Evolutionary conservation across 257 asterid genomes (phyloP), one percentile per base, ranked within the genome.

Genomic region (Solanum paucissectum): DNA sequence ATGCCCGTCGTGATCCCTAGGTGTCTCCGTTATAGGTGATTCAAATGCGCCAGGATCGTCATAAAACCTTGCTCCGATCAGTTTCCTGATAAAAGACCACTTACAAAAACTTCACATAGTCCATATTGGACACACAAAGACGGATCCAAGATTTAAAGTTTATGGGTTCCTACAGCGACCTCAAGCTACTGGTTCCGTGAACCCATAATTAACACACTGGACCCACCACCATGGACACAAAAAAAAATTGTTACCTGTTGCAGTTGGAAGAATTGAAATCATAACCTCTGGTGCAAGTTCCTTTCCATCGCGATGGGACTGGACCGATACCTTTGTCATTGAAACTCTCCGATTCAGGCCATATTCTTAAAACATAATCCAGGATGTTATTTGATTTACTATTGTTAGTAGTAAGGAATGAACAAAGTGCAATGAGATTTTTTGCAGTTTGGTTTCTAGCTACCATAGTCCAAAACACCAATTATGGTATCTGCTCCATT

Each of bases 301-400:
- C 99, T 66, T 95, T 96, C 99, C 99, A 95, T 36, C 38, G 85
- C 32, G 93, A 18, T 5, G 98, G 98, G 88, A 95, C 88, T 44
- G 95, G 92, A 52, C 91, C 89, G 88, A 96, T 84, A 38, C 84
- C 94, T 27, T 87, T 69, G 73, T 95, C 99, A 37, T 13, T 71
- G 86, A 96, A 96, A 83, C 98, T 94, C 92, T 92, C 90, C 0
- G 98, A 87, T 88, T 96, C 99, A 1, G 99, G 98, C 98, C 98
- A 95, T 66, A 95, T 95, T 86, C 98, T 98, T 94, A 92, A 14
- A 82, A 88, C 83, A 23, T 23, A 74, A 75, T 12, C 42, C 21
- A 37, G 29, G 83, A 38, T 69, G 12, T 69, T 74, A 37, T 46
- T 46, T 46, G 58, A 1, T 46, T 46, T 46, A 46, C 58, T 46